phyloP scores from a whole-genome alignment of 1,284 basidiomycete genomes.

The Wolfiporia cocos region DNA sequence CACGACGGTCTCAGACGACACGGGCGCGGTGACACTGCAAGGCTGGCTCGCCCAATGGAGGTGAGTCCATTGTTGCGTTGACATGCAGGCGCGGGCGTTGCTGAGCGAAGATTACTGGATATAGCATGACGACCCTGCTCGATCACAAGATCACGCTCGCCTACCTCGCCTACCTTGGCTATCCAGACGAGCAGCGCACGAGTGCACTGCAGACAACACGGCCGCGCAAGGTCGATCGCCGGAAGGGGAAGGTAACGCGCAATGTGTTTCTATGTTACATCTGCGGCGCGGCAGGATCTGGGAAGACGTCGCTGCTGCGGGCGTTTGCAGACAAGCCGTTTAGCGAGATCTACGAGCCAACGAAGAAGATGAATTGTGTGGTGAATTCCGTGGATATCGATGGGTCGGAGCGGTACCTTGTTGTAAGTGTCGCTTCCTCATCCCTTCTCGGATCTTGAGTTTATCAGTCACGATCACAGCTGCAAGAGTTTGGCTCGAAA shows the following conservation, averaged over 20 bases:
- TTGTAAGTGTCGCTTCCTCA: slow-evolving; percentile 55
- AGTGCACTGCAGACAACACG: slow-evolving; percentile 78
- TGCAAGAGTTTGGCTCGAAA: slow-evolving; percentile 96
- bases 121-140: slow-evolving; percentile 93
- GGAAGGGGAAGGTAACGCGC: slow-evolving; percentile 81
- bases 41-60: slow-evolving; percentile 99
- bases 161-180: slow-evolving; percentile 94
- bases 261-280: slow-evolving; percentile 93
- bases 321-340: slow-evolving; percentile 85
- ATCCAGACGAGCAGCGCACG: slow-evolving; percentile 70
- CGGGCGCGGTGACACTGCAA: slow-evolving; percentile 89
- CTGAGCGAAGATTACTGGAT: too few relatives aligned
- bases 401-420: slow-evolving; percentile 93
- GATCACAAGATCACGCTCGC: slow-evolving; percentile 90
- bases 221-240: slow-evolving; percentile 79
- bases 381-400: slow-evolving; percentile 95
- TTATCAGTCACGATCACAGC: slow-evolving; percentile 34
- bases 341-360: slow-evolving; percentile 72
- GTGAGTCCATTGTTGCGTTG: too few relatives aligned
- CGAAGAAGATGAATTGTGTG: slow-evolving; percentile 85
- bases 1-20: slow-evolving; percentile 86
- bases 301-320: slow-evolving; percentile 86
- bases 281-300: slow-evolving; percentile 92
- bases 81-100: too few relatives aligned
- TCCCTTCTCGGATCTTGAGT: background rate